Evolutionary conservation across 2,329 filamentous ascomycete genomes (phyloP), one percentile per base, ranked within the genome.

Genomic region (Colletotrichum limetticola): DNA sequence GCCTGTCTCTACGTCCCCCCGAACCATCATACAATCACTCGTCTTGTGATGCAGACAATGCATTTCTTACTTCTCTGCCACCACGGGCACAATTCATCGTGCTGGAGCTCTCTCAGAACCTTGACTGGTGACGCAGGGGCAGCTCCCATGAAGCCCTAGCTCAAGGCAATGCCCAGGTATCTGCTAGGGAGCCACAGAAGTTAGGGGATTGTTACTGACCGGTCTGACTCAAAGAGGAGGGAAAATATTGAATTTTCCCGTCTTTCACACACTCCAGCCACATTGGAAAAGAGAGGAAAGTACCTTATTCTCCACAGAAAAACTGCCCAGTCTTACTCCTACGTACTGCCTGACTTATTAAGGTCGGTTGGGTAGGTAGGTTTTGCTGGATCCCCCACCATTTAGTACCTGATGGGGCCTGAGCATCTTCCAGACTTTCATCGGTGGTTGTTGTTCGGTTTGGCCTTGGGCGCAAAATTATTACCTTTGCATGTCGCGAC

Each of bases 181-280:
- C 37, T 42, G 37, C 37, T 42, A 8, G 37, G 37, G 37, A 42
- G 16, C 14, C 37, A 42, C 16, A 6, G 37, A 42, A 19, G 37
- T 42, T 19, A 3, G 24, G 49, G 42, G 19, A 9, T 16, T 24
- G n/a, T 53, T 24, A 14, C 61, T 22, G 22, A 14, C 61, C 49
- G 49, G 61, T 64, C 61, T 55, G 49, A 64, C 61, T 64, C 61
- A 37, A 52, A 35, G 5, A n/a, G n/a, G 42, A 19, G 19, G 19
- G 19, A 14, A 49, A 49, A 9, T 22, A 2, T 19, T 35, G n/a
- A n/a, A 9, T 46, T 19, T 37, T n/a, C 52, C 30, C 32, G 11
- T 62, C 11, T 62, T 52, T 35, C 4, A 12, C n/a, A 32, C 9
- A 14, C 24, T 46, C 24, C 5, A 46, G 42, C 42, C 42, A 49